A percentile compares a stretch with the other conserved stretches of the same genome.
These are phyloP conservation scores for Cajanus cajan DNA, from an alignment of 306 rosid genomes.

Conservation along the genomic window DNA sequence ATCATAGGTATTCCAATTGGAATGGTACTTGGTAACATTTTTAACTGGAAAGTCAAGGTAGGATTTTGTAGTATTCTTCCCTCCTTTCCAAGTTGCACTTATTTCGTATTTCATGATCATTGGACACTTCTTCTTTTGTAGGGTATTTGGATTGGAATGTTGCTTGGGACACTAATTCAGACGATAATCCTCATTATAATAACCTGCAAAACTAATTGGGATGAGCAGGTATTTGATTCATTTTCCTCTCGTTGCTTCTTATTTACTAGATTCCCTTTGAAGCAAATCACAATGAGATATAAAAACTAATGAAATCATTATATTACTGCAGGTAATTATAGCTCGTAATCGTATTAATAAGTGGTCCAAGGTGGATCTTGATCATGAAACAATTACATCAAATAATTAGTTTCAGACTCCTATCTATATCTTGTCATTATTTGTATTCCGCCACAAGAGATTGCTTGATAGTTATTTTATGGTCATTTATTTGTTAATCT, in stretches of 20 bases:
- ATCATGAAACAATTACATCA: neutral
- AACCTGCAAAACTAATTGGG: slow-evolving; percentile 56
- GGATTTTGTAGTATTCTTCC: neutral
- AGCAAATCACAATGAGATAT: no score
- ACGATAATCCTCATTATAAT: slow-evolving; percentile 40
- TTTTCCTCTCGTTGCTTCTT: neutral
- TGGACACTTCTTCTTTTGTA: neutral
- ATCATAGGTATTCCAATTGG: slow-evolving; percentile 49
- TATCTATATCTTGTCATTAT: no score
- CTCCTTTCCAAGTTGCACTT: neutral
- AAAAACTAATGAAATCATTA: no score
- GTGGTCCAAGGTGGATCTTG: neutral
- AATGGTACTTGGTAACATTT: slow-evolving; percentile 29
- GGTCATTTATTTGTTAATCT: no score
- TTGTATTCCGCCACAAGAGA: no score
- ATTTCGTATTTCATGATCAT: neutral
- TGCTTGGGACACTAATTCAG: slow-evolving; percentile 57
- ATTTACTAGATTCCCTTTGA: neutral
- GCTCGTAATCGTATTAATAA: neutral
- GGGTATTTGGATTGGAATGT: slow-evolving; percentile 76
- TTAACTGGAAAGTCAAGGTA: slow-evolving; percentile 45
- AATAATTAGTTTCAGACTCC: neutral
- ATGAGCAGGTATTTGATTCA: slow-evolving; percentile 43
- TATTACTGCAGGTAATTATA: neutral
- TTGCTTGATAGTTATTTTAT: no score